Percentiles rank a stretch among this genome's conserved stretches.
Conservation (phyloP, 257 asterid genomes). For the Nicotiana tomentosiformis region DNA sequence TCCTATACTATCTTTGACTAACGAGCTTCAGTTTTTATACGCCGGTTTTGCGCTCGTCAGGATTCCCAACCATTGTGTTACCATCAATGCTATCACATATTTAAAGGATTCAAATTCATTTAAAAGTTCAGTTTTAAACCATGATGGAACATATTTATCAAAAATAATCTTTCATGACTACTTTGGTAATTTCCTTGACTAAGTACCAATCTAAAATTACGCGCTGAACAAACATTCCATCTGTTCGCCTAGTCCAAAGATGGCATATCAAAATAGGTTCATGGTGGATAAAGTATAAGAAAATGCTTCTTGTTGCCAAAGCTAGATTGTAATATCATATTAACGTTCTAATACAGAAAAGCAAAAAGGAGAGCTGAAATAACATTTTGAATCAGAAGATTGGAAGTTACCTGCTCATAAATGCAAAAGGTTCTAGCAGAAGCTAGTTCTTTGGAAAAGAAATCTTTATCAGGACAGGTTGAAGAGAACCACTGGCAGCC, state of each 20-base stretch:
- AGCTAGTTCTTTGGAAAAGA: slow-evolving; percentile 61
- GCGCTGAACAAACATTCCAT: not conserved
- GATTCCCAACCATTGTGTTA: too few species aligned
- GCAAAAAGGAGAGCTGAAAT: not conserved
- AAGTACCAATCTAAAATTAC: not conserved
- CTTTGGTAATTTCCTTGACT: not conserved
- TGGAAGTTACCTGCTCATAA: slow-evolving; percentile 59
- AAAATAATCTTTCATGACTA: not conserved
- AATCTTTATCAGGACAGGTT: slow-evolving; percentile 33
- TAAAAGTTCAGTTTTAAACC: not conserved
- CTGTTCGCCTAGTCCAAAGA: not conserved
- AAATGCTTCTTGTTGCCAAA: not conserved
- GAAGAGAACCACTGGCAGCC: slow-evolving; percentile 90
- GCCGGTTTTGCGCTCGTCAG: too few species aligned
- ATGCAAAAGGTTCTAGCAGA: slow-evolving; percentile 85
- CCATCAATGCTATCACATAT: not conserved
- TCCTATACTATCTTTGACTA: too few species aligned
- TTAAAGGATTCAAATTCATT: not conserved
- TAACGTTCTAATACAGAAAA: not conserved
- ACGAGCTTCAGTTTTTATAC: too few species aligned
- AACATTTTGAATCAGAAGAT: not conserved
- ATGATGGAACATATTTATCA: not conserved
- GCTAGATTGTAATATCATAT: slow-evolving; percentile 2
- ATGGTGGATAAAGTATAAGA: not conserved
- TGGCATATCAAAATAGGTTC: not conserved